Conservation (phyloP, 1,284 basidiomycete genomes). For the Ceratobasidium sp. region DNA sequence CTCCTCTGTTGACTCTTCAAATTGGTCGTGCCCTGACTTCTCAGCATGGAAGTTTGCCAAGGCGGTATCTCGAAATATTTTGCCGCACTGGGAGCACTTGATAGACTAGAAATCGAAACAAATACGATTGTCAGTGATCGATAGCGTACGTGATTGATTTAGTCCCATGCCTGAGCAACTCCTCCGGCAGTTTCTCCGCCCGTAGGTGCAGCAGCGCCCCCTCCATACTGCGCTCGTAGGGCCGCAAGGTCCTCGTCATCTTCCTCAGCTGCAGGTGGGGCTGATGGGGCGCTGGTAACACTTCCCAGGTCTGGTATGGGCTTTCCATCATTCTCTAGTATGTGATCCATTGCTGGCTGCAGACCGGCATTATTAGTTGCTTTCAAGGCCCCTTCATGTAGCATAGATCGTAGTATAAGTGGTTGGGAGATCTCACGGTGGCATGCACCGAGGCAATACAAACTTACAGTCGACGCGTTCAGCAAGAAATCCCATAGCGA, state of each 20-base stretch:
- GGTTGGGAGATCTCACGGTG: slow-evolving; percentile 1
- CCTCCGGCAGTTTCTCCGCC: slow-evolving; percentile 53
- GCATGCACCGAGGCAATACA: neutral
- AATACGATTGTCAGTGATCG: neutral
- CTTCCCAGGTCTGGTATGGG: slow-evolving; percentile 74
- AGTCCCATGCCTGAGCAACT: slow-evolving; percentile 55
- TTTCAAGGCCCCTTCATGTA: slow-evolving; percentile 80
- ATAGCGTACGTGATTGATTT: slow-evolving; percentile 72
- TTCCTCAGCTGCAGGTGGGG: slow-evolving; percentile 58
- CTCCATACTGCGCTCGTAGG: slow-evolving; percentile 61
- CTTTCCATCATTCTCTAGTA: slow-evolving; percentile 82
- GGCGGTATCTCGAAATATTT: slow-evolving; percentile 88
- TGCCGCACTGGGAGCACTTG: slow-evolving; percentile 85
- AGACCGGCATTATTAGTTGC: slow-evolving; percentile 84
- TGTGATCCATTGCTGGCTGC: slow-evolving; percentile 90
- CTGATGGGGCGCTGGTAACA: slow-evolving; percentile 49
- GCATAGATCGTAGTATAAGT: neutral
- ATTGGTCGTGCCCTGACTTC: slow-evolving; percentile 93
- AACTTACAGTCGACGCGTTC: slow-evolving; percentile 85
- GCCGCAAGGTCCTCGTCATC: slow-evolving; percentile 80
- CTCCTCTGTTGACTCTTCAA: slow-evolving; percentile 96
- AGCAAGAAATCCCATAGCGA: slow-evolving; percentile 88
- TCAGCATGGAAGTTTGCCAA: slow-evolving; percentile 95
- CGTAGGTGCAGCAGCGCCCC: slow-evolving; percentile 49
- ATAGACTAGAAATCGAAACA: slow-evolving; percentile 69